Evolutionary conservation across 139 green algal genomes (phyloP), one percentile per base, ranked within the genome.

Genomic region (Picocystis salinarum): DNA sequence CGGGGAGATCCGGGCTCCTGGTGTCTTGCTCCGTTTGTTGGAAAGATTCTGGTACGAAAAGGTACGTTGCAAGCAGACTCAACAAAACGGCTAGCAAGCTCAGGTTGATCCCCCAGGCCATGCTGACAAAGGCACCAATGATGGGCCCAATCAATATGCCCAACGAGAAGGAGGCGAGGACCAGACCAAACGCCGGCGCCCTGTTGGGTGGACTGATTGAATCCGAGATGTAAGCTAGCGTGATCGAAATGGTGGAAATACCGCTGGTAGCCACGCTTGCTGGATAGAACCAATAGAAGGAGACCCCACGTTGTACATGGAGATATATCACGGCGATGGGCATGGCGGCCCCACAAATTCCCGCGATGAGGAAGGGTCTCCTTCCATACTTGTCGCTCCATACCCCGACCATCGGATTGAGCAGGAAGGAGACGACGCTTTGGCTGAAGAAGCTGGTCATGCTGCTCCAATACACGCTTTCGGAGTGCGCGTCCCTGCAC

Each of bases 331-430:
- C 56, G 2, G 34, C 6, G 6, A 74, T 40, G 0, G 64, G 68
- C 23, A 70, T 23, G 9, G 65, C 40, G 9, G 37, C 39, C 6
- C 65, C 42, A 3, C 28, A 4, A 17, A 72, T 49, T 5, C 60
- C 57, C 3, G 65, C 17, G 2, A 87, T 33, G 37, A 89, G 53
- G 55, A 89, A 87, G 1, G 76, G 74, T 50, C 75, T 74, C n/a
- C 77, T 55, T 3, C 77, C 77, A 28, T 69, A 53, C 10, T 58
- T 40, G 52, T 89, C 77, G 48, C 59, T 74, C 62, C 64, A 74
- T 25, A 53, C 46, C 0, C 77, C 77, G 22, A 80, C 40, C 37
- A 69, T 44, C 0, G 77, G 76, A 61, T 56, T 61, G 50, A 73
- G 57, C 9, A 79, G 30, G 29, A 79, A 76, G 7, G 55, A 66